Conservation (phyloP, 352 stramenopile species). For the Globisporangium acanthophoron region DNA sequence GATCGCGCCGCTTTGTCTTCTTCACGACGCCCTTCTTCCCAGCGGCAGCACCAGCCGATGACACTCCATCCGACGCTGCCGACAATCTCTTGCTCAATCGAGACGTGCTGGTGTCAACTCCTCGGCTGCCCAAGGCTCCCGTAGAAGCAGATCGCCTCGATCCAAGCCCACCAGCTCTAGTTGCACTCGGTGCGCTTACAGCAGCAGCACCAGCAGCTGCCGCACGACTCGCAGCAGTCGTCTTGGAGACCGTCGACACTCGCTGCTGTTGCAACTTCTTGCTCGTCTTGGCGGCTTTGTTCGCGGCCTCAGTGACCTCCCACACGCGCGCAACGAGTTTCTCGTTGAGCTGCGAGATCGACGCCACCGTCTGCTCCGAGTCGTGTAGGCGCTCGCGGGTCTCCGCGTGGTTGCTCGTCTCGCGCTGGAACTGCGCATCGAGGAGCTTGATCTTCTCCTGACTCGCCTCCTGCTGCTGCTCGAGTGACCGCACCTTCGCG, state of each 20-base stretch:
- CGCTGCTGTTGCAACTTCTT: slow-evolving; percentile 50
- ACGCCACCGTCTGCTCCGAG: slow-evolving; percentile 63
- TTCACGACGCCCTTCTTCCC: slow-evolving; percentile 4
- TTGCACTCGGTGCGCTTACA: neutral
- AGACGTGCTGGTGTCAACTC: neutral
- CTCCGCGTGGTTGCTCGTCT: slow-evolving; percentile 38
- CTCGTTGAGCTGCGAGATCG: slow-evolving; percentile 66
- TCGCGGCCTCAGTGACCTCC: slow-evolving; percentile 50
- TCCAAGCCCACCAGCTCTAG: neutral
- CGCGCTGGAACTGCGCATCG: slow-evolving; percentile 33
- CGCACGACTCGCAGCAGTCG: slow-evolving; percentile 55
- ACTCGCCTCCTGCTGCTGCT: slow-evolving; percentile 20
- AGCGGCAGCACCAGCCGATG: neutral
- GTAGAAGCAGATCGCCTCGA: neutral
- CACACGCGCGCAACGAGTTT: slow-evolving; percentile 61
- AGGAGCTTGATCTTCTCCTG: slow-evolving; percentile 31
- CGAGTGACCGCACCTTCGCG: slow-evolving; percentile 21
- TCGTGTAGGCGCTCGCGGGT: slow-evolving; percentile 41
- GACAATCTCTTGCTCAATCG: slow-evolving; percentile 7
- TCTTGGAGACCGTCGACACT: slow-evolving; percentile 36
- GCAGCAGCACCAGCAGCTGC: slow-evolving; percentile 17
- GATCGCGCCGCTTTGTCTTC: slow-evolving; percentile 5
- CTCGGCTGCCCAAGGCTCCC: neutral
- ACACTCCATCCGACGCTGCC: neutral
- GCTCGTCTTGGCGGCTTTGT: slow-evolving; percentile 47